Conservation (phyloP, 73 alveolate genomes). For the Tetrahymena thermophila region DNA sequence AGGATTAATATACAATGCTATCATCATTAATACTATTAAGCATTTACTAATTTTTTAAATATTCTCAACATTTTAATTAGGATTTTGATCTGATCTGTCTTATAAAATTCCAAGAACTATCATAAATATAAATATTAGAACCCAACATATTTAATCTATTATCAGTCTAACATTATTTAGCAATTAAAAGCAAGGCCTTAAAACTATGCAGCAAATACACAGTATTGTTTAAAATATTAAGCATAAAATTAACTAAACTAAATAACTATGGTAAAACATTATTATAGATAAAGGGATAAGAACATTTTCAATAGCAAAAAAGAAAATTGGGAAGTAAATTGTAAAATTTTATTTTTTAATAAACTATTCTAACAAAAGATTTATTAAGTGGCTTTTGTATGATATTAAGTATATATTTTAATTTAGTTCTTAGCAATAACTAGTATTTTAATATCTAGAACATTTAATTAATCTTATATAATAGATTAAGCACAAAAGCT, state of each 20-base stretch:
- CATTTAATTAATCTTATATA: no score
- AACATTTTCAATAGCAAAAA: not conserved
- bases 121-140: not conserved
- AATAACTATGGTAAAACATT: not conserved
- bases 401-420: not conserved
- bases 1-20: not conserved
- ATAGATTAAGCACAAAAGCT: not conserved
- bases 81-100: not conserved
- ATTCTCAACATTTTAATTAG: not conserved
- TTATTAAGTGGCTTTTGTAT: not conserved
- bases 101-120: not conserved
- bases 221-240: not conserved
- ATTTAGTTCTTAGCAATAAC: not conserved
- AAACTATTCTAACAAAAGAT: not conserved
- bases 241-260: not conserved
- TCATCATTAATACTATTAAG: not conserved
- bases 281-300: not conserved
- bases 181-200: not conserved
- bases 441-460: not conserved
- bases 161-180: not conserved
- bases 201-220: not conserved
- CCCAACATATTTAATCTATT: not conserved
- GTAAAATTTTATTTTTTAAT: not conserved
- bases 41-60: not conserved
- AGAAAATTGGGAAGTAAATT: not conserved